Evolutionary conservation across 805 yeast genomes (phyloP), one percentile per base, ranked within the genome.

Genomic region (Isabelozyma gotoi): DNA sequence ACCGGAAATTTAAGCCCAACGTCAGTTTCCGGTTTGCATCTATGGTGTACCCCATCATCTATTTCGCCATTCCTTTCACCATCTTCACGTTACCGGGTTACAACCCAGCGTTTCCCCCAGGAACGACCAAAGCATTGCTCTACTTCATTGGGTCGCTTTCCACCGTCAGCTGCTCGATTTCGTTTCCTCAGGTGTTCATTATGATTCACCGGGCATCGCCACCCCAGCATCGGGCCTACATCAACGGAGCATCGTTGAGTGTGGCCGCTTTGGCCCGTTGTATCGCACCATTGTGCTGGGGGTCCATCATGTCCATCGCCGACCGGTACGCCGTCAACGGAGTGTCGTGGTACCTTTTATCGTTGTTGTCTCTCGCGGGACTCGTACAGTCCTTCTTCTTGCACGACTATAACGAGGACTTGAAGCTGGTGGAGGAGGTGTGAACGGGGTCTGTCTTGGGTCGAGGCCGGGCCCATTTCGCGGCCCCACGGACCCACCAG

Each of bases 281-380:
- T 41, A 36, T 75, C 0, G 86, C 81, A 3, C 88, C 87, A 0
- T 55, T 80, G 6, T 24, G 66, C 1, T 80, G 84, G 82, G 86
- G 86, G 4, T 63, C 53, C 19, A 45, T 70, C 20, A 67, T 68
- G 48, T 56, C 72, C 2, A 53, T 50, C 19, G 56, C 55, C 17
- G 69, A 67, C 41, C 44, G 45, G 10, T 44, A 51, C 10, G 48
- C 55, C 4, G 41, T 56, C 15, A 67, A 61, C 2, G 58, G 61
- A 27, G 37, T 65, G 5, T 54, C 70, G 1, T 69, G 75, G 75
- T 54, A 52, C 36, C 18, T 60, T 8, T 53, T 69, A 40, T 56
- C 60, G 0, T 33, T 51, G n/a, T 38, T 69, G 2, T 52, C 65
- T 2, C 19, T 52, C 2, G 38, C 33, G 8, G 47, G 58, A 6